Base-by-base conservation (phyloP, 2,329 filamentous ascomycete genomes). In the Curvularia sp. region DNA sequence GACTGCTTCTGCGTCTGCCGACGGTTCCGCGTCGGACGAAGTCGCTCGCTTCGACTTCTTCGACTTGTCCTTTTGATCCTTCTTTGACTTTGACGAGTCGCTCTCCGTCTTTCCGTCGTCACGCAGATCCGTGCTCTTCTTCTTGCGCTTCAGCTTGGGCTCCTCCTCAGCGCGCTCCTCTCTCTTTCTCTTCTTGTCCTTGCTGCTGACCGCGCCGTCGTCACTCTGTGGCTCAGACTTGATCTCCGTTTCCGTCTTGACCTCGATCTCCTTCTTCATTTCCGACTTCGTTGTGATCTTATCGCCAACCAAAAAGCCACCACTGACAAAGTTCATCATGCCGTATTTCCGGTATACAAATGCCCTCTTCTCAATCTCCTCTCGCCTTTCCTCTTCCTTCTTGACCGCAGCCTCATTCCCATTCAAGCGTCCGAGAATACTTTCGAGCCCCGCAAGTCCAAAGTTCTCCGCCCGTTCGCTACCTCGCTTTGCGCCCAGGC, bases 351-450 rank as follows among this genome's bases (percentile, higher is more conserved):
- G 84, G 66, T 89, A 88, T 54, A 91, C 85, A 73, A 93, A 96
- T 46, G 88, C 81, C 62, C 87, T 87, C 70, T 91, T 84, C 80
- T 90, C 90, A 42, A 90, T 79, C 69, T 91, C 88, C 56, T 90
- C 85, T 65, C 88, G 83, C 47, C 84, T 84, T 69, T 86, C 84
- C 73, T 88, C 85, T 68, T 95, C 89, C 70, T 87, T 85, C 75
- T 89, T 85, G 35, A 95, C 80, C 49, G 87, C 85, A n/a, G 81
- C 86, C 49, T 94, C 88, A 77, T 92, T 95, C 50, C 94, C 95
- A 77, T 99, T 99, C 57, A 99, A 80, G 53, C 95, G 84, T 22
- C 94, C 93, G 20, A 99, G 81, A 4, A 99, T 81, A 63, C 92
- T 91, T 72, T 93, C 91, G 67, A 98, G 92, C 18, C 89, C 90